These are phyloP conservation scores for Rutidosis leptorrhynchoides DNA, from an alignment of 129 eudicot species.

Conservation along the genomic window DNA sequence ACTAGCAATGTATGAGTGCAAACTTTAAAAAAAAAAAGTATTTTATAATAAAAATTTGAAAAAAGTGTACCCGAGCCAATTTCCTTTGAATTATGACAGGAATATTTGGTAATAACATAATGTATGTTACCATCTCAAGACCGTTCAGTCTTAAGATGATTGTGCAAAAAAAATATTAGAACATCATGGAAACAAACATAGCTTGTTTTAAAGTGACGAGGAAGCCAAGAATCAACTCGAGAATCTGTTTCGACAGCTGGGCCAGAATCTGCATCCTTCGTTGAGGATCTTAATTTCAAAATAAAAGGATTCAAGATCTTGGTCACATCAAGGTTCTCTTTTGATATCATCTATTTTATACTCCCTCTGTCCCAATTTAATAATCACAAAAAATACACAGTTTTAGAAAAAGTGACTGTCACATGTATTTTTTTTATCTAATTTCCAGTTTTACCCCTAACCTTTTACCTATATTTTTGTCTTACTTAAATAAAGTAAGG, in stretches of 20 bases:
- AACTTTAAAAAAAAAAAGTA: no score
- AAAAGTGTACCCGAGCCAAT: no score
- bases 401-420: no score
- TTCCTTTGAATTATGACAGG: slow-evolving; percentile 18
- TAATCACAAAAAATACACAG: no score
- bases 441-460: no score
- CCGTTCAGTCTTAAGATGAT: slow-evolving; percentile 26
- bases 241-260: slow-evolving; percentile 16
- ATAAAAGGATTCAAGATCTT: slow-evolving; percentile 35
- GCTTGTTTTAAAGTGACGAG: slow-evolving; percentile 34
- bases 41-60: no score
- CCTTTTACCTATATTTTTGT: no score
- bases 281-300: slow-evolving; percentile 28
- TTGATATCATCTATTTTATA: no score
- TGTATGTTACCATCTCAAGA: slow-evolving; percentile 46
- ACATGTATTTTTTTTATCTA: no score
- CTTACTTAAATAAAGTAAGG: no score
- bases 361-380: no score
- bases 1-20: no score
- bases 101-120: slow-evolving; percentile 36
- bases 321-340: slow-evolving; percentile 46
- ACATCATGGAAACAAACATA: slow-evolving; percentile 12
- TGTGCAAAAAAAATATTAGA: slow-evolving; percentile 29
- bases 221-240: slow-evolving; percentile 44
- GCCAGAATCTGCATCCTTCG: slow-evolving; percentile 35